phyloP scores from a whole-genome alignment of 2,329 filamentous ascomycete genomes.

The Chaetomium olivaceum region DNA sequence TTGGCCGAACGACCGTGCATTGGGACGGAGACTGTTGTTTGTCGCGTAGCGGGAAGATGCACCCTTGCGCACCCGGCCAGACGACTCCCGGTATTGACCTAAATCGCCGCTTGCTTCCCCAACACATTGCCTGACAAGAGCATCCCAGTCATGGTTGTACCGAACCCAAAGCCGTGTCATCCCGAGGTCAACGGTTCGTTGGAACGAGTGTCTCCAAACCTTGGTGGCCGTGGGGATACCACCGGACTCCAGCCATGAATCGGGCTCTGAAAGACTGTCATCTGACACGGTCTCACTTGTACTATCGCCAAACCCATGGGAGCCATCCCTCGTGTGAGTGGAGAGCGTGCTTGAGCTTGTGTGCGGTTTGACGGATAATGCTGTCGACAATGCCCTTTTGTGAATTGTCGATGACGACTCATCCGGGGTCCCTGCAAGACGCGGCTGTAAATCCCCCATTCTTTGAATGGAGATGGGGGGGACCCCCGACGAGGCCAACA shows the following conservation, averaged over 20 bases:
- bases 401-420: neutral
- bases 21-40: constrained; percentile 17
- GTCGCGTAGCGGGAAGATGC: constrained; percentile 15
- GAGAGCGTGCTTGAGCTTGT: constrained; percentile 29
- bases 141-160: constrained; percentile 31
- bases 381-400: neutral
- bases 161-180: constrained; percentile 28
- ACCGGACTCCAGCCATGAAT: constrained; percentile 22
- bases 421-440: neutral
- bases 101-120: constrained; percentile 19
- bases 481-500: neutral
- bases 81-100: constrained; percentile 14
- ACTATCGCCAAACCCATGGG: constrained; percentile 24
- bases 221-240: constrained; percentile 7
- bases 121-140: constrained; percentile 23
- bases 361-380: constrained; percentile 17
- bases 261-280: constrained; percentile 31
- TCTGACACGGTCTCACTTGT: constrained; percentile 28
- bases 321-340: constrained; percentile 17
- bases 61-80: constrained; percentile 18
- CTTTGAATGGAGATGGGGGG: neutral
- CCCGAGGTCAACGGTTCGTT: constrained; percentile 20
- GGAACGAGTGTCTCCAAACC: constrained; percentile 22
- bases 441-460: neutral
- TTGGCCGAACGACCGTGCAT: constrained; percentile 1